Percentiles rank a stretch among this genome's conserved stretches.
phyloP scores from a whole-genome alignment of 306 rosid species.

The Gleditsia sinensis region DNA sequence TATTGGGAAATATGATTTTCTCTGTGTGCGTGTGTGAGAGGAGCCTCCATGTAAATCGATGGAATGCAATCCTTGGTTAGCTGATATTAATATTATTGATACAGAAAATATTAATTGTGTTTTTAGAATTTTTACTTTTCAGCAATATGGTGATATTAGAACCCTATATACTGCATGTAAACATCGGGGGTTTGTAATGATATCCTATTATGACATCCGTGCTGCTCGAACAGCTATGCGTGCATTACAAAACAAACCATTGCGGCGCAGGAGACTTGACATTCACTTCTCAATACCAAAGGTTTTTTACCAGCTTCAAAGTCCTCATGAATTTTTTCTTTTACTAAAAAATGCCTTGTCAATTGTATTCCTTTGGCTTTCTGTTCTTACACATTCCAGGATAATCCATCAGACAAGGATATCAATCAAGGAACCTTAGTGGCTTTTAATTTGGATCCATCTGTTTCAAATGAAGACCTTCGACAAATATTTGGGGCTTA shows the following conservation, averaged over 20 bases:
- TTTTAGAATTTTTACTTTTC: slow-evolving; percentile 24
- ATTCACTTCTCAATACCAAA: slow-evolving; percentile 79
- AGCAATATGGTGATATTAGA: slow-evolving; percentile 86
- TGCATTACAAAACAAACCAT: slow-evolving; percentile 58
- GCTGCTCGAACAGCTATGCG: slow-evolving; percentile 85
- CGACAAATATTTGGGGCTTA: slow-evolving; percentile 43
- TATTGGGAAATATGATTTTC: too few species aligned
- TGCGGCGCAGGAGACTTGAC: slow-evolving; percentile 68
- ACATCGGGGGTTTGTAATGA: slow-evolving; percentile 73
- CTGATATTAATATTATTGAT: not conserved
- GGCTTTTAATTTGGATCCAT: slow-evolving; percentile 49
- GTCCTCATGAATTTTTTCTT: not conserved
- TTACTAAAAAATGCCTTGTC: not conserved
- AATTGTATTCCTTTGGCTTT: not conserved
- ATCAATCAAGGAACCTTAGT: slow-evolving; percentile 48
- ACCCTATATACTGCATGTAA: slow-evolving; percentile 72
- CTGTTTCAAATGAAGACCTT: slow-evolving; percentile 54
- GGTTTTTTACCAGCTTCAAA: slow-evolving; percentile 40
- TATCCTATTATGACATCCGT: slow-evolving; percentile 78
- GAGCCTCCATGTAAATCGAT: not conserved
- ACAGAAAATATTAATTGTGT: not conserved
- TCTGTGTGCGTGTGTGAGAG: not conserved
- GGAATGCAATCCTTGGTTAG: not conserved
- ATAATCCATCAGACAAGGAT: slow-evolving; percentile 49
- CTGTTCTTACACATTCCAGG: slow-evolving; percentile 38